These are phyloP conservation scores for Takakia lepidozioides DNA, from an alignment of 225 moss, liverwort and hornwort species.

Conservation along the genomic window DNA sequence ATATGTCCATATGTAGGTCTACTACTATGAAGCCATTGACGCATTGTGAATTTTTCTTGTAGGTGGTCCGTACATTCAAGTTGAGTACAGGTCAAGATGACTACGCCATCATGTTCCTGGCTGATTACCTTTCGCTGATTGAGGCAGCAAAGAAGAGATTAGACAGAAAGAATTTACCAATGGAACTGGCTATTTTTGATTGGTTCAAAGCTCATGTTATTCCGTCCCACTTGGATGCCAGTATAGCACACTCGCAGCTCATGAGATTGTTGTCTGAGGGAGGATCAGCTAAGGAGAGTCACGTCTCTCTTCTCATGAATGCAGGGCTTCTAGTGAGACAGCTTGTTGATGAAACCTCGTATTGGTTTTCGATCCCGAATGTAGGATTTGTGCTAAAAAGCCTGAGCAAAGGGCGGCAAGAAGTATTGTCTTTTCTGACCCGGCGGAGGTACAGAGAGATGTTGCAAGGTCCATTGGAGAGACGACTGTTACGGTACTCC, in stretches of 20 bases:
- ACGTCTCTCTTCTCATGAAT: conserved; percentile 85
- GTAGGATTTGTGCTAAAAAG: conserved; percentile 74
- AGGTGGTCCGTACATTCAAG: conserved; percentile 66
- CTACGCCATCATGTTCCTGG: conserved; percentile 79
- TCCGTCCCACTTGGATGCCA: conserved; percentile 54
- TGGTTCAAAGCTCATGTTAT: conserved; percentile 79
- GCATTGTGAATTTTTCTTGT: too few relatives aligned
- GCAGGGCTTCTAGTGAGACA: conserved; percentile 85
- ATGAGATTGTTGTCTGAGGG: conserved; percentile 62
- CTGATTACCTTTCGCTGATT: conserved; percentile 78
- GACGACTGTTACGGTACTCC: conserved; percentile 63
- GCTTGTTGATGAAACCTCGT: conserved; percentile 71
- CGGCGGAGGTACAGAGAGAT: conserved; percentile 81
- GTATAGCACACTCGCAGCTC: conserved; percentile 61
- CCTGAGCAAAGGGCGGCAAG: conserved; percentile 74
- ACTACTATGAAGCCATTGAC: too few relatives aligned
- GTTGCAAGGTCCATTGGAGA: conserved; percentile 71
- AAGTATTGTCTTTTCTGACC: conserved; percentile 62
- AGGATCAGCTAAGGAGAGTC: conserved; percentile 61
- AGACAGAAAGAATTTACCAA: conserved; percentile 38
- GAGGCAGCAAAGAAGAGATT: conserved; percentile 50
- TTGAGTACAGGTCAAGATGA: conserved; percentile 85
- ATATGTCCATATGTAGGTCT: too few relatives aligned
- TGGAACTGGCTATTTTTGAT: conserved; percentile 63
- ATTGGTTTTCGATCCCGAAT: conserved; percentile 88